These are phyloP conservation scores for Hypocrella siamensis DNA, from an alignment of 2,329 filamentous ascomycete species.

Conservation along the genomic window DNA sequence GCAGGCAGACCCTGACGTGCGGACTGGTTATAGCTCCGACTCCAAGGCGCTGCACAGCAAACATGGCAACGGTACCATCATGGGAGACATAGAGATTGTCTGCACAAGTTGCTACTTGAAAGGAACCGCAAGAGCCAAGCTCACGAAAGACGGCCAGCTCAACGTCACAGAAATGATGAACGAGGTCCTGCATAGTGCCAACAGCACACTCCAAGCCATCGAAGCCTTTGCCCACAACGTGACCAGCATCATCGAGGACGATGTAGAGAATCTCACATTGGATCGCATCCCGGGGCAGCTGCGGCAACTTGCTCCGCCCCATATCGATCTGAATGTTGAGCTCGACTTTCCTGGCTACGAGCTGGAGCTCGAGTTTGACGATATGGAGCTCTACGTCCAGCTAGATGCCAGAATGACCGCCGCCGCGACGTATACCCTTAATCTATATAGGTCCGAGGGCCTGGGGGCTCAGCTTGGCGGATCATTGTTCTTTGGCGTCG, in stretches of 20 bases:
- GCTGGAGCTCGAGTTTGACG: slow-evolving; percentile 32
- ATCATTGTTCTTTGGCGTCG: slow-evolving; percentile 25
- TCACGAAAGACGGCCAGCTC: slow-evolving; percentile 22
- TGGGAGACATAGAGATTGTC: slow-evolving; percentile 5
- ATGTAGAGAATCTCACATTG: not conserved
- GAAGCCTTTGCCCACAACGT: slow-evolving; percentile 14
- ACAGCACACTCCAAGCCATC: slow-evolving; percentile 16
- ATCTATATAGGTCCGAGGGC: slow-evolving; percentile 29
- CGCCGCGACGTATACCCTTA: slow-evolving; percentile 29
- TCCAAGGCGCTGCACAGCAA: not conserved
- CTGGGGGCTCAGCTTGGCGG: slow-evolving; percentile 22
- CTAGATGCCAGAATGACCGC: slow-evolving; percentile 25
- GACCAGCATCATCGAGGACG: slow-evolving; percentile 10
- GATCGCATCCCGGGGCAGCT: not conserved
- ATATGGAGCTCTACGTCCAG: slow-evolving; percentile 34
- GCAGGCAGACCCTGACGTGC: too few species aligned
- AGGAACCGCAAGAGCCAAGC: slow-evolving; percentile 4
- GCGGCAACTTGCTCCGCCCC: slow-evolving; percentile 4
- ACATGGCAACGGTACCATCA: not conserved
- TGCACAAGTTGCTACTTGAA: slow-evolving; percentile 8
- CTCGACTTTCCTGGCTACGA: slow-evolving; percentile 28
- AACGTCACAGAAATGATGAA: slow-evolving; percentile 16
- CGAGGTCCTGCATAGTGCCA: slow-evolving; percentile 14
- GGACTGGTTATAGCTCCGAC: too few species aligned
- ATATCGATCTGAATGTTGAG: slow-evolving; percentile 27